Evolutionary conservation across 2,329 filamentous ascomycete genomes (phyloP), one percentile per base, ranked within the genome.

Genomic region (Beauveria bassiana): DNA sequence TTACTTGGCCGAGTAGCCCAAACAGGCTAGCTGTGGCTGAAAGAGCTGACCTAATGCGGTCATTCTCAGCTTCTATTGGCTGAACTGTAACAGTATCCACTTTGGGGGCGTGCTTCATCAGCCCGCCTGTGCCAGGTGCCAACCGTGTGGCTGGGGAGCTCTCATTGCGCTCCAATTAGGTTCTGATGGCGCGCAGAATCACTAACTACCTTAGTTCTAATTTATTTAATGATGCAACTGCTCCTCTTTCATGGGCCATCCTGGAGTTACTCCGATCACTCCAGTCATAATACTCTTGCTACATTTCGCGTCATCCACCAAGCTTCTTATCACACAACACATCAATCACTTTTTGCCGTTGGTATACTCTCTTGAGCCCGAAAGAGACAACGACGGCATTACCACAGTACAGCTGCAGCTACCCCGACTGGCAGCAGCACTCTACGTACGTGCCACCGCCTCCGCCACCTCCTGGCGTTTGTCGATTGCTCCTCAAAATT

Each of bases 1-100:
- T 72, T 70, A 70, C 70, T 71, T 73, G 69, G 66, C 68, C 69
- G 67, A 65, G 68, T 62, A 64, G 68, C 65, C 49, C 43, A 47
- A 49, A 57, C 8, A 18, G 47, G 40, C 28, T 22, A 47, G 31
- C 26, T 63, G 61, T 55, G 51, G 51, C 56, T 45, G 26, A 60
- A 24, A 20, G 3, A 12, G 55, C 55, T 53, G 54, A 57, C 49
- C 56, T 50, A 24, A n/a, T 20, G 43, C 42, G 5, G 22, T 3
- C 34, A 2, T 12, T 20, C 34, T 12, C 3, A 12, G 3, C 16
- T 0, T 6, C 8, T 9, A 61, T 61, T 61, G 59, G 59, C 5
- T 40, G n/a, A 1, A 26, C 0, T n/a, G 26, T 1, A 8, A 12
- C 1, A 18, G 38, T 38, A 38, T 38, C 34, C 34, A 38, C 34